A percentile compares a stretch with the other conserved stretches of the same genome.
Evolutionary conservation across 805 yeast genomes (phyloP).

Genomic region (Lipomyces kockii): DNA sequence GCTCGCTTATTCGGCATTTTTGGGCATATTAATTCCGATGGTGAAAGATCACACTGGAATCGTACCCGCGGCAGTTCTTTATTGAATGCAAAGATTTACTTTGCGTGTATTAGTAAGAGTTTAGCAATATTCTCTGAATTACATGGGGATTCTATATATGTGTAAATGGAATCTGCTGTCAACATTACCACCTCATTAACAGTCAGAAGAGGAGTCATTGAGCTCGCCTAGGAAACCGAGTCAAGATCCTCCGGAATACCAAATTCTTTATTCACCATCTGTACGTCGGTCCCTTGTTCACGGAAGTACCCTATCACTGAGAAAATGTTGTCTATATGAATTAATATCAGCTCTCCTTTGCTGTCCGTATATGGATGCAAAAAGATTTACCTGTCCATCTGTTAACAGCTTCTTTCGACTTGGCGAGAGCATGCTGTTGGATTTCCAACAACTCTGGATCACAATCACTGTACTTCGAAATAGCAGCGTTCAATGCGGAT

Average conservation of each 20-base stretch:
- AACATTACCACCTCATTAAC: not conserved
- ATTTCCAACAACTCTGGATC: conserved; percentile 29
- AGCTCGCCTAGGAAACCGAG: not conserved
- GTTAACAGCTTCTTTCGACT: conserved; percentile 34
- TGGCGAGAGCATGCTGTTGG: conserved; percentile 17
- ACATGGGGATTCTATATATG: not conserved
- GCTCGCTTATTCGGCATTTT: too few species aligned
- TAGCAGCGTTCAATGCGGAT: conserved; percentile 7
- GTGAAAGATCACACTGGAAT: too few species aligned
- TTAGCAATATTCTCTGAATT: not conserved
- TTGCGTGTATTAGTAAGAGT: too few species aligned
- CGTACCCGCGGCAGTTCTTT: too few species aligned
- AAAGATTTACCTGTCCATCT: conserved; percentile 39
- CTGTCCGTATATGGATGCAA: conserved; percentile 24
- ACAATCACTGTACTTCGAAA: conserved; percentile 21
- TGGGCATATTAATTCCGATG: too few species aligned
- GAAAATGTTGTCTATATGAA: conserved; percentile 51
- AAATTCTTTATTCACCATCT: conserved; percentile 48
- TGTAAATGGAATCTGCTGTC: not conserved
- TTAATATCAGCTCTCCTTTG: conserved; percentile 7
- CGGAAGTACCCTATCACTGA: conserved; percentile 48
- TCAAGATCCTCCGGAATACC: conserved; percentile 53
- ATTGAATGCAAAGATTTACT: too few species aligned
- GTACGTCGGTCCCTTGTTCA: conserved; percentile 43
- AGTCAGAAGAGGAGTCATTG: not conserved